Conservation (phyloP, 2,329 filamentous ascomycete species). For the Fonsecaea pugnacius region DNA sequence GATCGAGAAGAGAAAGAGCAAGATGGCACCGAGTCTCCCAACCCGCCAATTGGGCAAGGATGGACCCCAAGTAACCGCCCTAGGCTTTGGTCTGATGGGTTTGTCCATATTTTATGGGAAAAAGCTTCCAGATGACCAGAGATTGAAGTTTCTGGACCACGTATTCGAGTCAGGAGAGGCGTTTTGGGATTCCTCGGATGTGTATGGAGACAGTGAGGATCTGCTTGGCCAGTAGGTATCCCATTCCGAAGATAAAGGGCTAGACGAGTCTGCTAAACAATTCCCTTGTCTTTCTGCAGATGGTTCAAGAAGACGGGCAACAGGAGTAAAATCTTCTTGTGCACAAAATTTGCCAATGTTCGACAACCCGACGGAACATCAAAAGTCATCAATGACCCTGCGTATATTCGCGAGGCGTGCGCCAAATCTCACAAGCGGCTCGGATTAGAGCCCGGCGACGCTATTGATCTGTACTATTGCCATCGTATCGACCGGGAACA, state of each 20-base stretch:
- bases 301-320: constrained; percentile 53
- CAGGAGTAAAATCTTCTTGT: constrained; percentile 57
- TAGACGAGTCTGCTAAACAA: background rate
- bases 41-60: constrained; percentile 39
- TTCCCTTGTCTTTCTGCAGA: constrained; percentile 38
- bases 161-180: constrained; percentile 40
- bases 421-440: constrained; percentile 49
- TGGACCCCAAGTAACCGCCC: constrained; percentile 39
- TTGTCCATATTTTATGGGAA: constrained; percentile 41
- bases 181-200: constrained; percentile 37
- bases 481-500: constrained; percentile 57
- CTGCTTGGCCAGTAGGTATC: constrained; percentile 47
- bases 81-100: constrained; percentile 40
- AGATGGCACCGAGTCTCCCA: constrained; percentile 15
- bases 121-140: constrained; percentile 46
- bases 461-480: constrained; percentile 42
- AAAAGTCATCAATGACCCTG: constrained; percentile 45
- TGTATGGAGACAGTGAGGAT: constrained; percentile 53
- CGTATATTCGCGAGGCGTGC: constrained; percentile 50
- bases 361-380: constrained; percentile 22
- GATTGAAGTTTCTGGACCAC: constrained; percentile 48
- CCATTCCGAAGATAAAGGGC: background rate
- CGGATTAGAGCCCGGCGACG: constrained; percentile 44
- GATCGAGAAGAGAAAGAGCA: background rate
- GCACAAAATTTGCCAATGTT: constrained; percentile 56